Evolutionary conservation across 176 grass and related monocot genomes (phyloP), one percentile per base, ranked within the genome.

Genomic region (Oryza meyeriana): DNA sequence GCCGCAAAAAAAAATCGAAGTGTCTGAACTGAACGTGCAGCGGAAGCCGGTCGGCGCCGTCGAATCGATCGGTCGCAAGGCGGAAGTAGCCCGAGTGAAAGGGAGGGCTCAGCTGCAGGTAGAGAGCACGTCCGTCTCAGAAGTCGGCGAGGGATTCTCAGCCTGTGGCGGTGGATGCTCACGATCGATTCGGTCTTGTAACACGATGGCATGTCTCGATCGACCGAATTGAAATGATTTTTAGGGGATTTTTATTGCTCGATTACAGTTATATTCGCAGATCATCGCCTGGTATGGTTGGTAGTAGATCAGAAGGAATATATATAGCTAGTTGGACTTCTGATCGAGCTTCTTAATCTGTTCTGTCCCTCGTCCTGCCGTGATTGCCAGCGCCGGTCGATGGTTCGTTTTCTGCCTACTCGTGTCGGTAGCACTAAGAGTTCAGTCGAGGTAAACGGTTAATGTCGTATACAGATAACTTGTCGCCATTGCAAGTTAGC

Each of bases 71-170:
- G 55, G 22, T 25, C 55, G 8, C 55, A 7, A 22, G 55, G 55
- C 12, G 50, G 50, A 55, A 55, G 55, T 25, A 25, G n/a, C 55
- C 17, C 22, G 20, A 20, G 18, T 1, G 50, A 55, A 55, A 55
- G 20, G 18, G 50, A 55, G 20, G 50, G 50, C 50, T 55, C 50
- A 59, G 55, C 55, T n/a, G 9, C 41, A 72, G 57, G 82, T 27
- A 85, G 83, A 35, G 78, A 31, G 5, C 65, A 14, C 18, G 87
- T 81, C 78, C 57, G 64, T 55, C 69, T 89, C 79, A 27, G 35
- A 48, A 14, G 75, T 74, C 61, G 81, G 36, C 74, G n/a, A 22
- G 16, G 1, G 55, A 40, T 38, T 69, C 27, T 8, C 44, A 12
- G 45, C 27, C 65, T 16, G 48, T 14, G 41, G 40, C 12, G 3